Base-by-base conservation (phyloP, 148 eudicot genomes). In the Chenopodium formosanum region DNA sequence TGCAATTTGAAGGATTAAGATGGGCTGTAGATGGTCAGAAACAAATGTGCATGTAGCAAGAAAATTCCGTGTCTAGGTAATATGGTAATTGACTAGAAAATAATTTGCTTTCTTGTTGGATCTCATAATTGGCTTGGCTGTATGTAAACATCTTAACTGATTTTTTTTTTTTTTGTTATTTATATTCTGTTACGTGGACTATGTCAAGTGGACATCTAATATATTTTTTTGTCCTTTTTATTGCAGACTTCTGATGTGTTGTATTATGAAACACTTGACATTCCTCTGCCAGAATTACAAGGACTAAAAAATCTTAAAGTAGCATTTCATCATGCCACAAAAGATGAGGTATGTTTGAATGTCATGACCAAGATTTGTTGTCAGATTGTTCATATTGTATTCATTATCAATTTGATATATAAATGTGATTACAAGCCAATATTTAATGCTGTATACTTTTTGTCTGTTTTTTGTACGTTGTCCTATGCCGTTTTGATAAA, bases 221-320 rank as follows among this genome's bases (percentile, higher is more conserved):
- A 0, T n/a, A 74, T 66, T n/a, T 34, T 1, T 80, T 23, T 64
- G 40, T 46, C 81, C 44, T 81, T 73, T 76, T 81, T 75, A 75
- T n/a, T 76, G 79, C 93, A 95, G 99, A 87, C 86, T 37, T 88
- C 99, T 34, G 99, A 95, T 85, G 92, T 95, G 82, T 85, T 95
- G 89, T 94, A 95, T 78, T 95, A 95, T 83, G 99, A 95, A 88
- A 94, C 94, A 74, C 85, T 95, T 78, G 97, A 95, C 85, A 92
- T 95, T 78, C 99, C 99, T 75, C 86, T 93, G 78, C 99, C 99
- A 70, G 97, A 93, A 83, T 81, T 95, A 75, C 97, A 92, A 87
- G 89, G 94, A 31, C 83, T 94, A 32, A 95, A 92, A 83, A 89
- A 88, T 50, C 83, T 95, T 66, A 92, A 92, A 88, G 89, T 94